A percentile compares a stretch with the other conserved stretches of the same genome.
Conservation (phyloP, 2,329 filamentous ascomycete genomes). For the Teratosphaeria viscida region DNA sequence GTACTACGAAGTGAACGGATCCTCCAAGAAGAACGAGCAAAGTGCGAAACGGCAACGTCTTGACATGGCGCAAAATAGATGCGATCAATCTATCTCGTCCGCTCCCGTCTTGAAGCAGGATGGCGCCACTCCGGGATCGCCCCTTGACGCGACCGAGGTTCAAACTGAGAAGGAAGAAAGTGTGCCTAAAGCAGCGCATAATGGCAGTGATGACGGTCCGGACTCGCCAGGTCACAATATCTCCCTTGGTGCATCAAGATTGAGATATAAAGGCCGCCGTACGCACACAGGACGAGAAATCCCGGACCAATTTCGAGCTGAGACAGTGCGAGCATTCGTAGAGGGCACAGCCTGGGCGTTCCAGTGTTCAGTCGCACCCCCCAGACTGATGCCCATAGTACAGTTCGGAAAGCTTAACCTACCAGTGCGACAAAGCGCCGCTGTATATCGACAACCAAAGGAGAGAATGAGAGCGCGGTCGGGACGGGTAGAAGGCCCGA, state of each 20-base stretch:
- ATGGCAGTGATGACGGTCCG: not conserved
- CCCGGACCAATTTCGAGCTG: slow-evolving; percentile 47
- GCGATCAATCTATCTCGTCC: not conserved
- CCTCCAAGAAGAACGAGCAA: slow-evolving; percentile 9
- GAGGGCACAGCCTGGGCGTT: slow-evolving; percentile 51
- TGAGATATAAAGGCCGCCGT: slow-evolving; percentile 47
- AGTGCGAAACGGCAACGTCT: slow-evolving; percentile 17
- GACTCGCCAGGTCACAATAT: not conserved
- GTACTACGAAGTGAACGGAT: slow-evolving; percentile 32
- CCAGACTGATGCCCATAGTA: slow-evolving; percentile 35
- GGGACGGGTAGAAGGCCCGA: slow-evolving; percentile 48
- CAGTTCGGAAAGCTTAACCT: slow-evolving; percentile 36
- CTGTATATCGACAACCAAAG: slow-evolving; percentile 43
- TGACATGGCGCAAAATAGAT: slow-evolving; percentile 1
- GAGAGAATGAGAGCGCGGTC: slow-evolving; percentile 43
- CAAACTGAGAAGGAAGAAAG: not conserved
- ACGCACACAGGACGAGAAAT: slow-evolving; percentile 48
- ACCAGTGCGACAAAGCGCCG: slow-evolving; percentile 46
- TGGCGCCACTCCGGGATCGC: not conserved
- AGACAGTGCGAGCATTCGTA: slow-evolving; percentile 45
- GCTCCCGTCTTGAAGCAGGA: not conserved
- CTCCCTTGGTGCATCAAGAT: not conserved
- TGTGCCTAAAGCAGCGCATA: not conserved
- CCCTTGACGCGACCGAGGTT: not conserved
- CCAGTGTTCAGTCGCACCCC: slow-evolving; percentile 42